Evolutionary conservation across 768 basidiomycete genomes (phyloP).

Genomic region (Piloderma croceum): DNA sequence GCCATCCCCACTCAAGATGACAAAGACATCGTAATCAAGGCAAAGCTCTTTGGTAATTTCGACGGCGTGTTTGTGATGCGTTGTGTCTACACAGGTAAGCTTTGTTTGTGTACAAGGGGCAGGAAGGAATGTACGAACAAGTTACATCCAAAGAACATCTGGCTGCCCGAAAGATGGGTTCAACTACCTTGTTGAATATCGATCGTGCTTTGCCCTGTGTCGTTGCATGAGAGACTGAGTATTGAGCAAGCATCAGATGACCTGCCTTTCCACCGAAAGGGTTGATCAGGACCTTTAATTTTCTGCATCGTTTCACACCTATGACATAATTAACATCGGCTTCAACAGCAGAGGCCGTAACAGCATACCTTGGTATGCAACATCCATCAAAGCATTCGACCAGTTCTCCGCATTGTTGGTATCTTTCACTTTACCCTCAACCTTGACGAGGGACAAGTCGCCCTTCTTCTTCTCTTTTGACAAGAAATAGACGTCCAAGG

Average conservation of each 20-base stretch:
- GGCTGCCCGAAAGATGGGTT: slow-evolving; percentile 69
- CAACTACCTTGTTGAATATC: slow-evolving; percentile 52
- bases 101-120: background rate
- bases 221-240: slow-evolving; percentile 3
- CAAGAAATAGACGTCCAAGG: slow-evolving; percentile 45
- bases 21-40: slow-evolving; percentile 64
- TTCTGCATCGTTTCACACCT: slow-evolving; percentile 51
- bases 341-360: too few species aligned
- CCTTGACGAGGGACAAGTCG: slow-evolving; percentile 32
- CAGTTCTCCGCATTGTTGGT: slow-evolving; percentile 39
- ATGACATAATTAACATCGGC: too few species aligned
- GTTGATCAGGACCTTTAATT: slow-evolving; percentile 70
- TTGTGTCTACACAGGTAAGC: slow-evolving; percentile 46
- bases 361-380: slow-evolving; percentile 57
- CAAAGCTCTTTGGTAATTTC: slow-evolving; percentile 54
- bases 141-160: slow-evolving; percentile 56
- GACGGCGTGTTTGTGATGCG: slow-evolving; percentile 54
- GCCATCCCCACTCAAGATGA: slow-evolving; percentile 80
- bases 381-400: slow-evolving; percentile 47
- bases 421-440: slow-evolving; percentile 38
- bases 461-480: slow-evolving; percentile 37
- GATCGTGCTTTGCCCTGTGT: slow-evolving; percentile 56
- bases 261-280: slow-evolving; percentile 74
- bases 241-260: slow-evolving; percentile 4
- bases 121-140: slow-evolving; percentile 37